Percentiles rank a stretch among this genome's conserved stretches.
phyloP scores from a whole-genome alignment of 1,284 basidiomycete genomes.

The Xerocomus cyaneibrunnescens region DNA sequence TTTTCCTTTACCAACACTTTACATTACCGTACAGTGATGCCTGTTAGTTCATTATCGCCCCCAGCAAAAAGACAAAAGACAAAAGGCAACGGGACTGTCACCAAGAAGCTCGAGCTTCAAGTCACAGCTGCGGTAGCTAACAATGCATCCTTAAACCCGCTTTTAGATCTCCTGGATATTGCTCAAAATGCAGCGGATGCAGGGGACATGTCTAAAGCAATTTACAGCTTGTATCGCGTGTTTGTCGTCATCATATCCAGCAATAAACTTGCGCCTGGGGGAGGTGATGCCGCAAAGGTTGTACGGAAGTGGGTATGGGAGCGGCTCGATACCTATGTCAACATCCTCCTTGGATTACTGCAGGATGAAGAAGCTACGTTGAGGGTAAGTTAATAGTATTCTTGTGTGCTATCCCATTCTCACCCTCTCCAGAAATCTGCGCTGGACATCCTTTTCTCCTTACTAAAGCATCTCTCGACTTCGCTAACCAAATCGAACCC shows the following conservation, averaged over 20 bases:
- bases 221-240: constrained; percentile 82
- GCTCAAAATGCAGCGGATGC: constrained; percentile 45
- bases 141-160: constrained; percentile 72
- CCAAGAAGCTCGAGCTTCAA: constrained; percentile 53
- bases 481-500: constrained; percentile 48
- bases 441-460: constrained; percentile 76
- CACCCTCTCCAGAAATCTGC: constrained; percentile 59
- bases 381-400: constrained; percentile 43
- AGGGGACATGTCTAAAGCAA: constrained; percentile 65
- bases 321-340: constrained; percentile 63
- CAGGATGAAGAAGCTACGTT: constrained; percentile 70
- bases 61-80: constrained; percentile 57
- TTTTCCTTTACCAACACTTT: neutral
- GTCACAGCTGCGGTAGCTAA: constrained; percentile 49
- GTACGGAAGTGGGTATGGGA: constrained; percentile 80
- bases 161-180: constrained; percentile 74
- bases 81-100: constrained; percentile 30
- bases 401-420: neutral
- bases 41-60: constrained; percentile 52
- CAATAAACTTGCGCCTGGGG: constrained; percentile 52
- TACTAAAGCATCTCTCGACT: constrained; percentile 76
- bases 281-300: constrained; percentile 55
- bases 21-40: constrained; percentile 14
- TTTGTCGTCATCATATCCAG: constrained; percentile 68
- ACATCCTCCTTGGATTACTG: constrained; percentile 66